These are phyloP conservation scores for grape (Vitis vinifera) DNA, from an alignment of 164 flowering plant species.

Conservation along the genomic window DNA sequence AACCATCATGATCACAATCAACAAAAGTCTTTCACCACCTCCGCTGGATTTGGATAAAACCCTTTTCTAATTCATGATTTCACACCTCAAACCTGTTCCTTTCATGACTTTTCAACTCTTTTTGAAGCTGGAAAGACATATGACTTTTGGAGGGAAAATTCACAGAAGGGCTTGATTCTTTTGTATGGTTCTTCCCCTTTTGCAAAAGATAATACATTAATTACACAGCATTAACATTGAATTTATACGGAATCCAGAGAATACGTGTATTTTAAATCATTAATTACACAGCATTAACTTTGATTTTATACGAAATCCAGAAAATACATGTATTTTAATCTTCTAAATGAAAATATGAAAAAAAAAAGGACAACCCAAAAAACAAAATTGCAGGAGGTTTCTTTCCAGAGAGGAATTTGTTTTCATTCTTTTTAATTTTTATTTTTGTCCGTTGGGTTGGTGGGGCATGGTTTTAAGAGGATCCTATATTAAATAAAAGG, in stretches of 20 bases:
- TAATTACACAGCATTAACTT: too few species aligned
- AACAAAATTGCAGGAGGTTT: background rate
- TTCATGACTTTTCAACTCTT: conserved; percentile 10
- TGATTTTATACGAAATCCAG: too few species aligned
- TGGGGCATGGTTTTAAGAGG: background rate
- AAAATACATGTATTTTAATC: too few species aligned
- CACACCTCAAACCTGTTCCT: conserved; percentile 1
- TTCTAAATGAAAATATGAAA: background rate
- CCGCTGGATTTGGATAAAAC: background rate
- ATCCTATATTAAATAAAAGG: background rate
- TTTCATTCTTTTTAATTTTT: background rate
- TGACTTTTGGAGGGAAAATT: conserved; percentile 24
- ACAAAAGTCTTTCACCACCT: background rate
- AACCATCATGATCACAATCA: too few species aligned
- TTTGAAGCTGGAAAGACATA: conserved; percentile 1
- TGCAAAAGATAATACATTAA: too few species aligned
- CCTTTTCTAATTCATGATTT: background rate
- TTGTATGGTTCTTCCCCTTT: too few species aligned
- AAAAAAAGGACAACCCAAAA: background rate
- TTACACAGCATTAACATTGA: too few species aligned
- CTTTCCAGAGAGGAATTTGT: background rate
- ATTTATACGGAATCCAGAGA: too few species aligned
- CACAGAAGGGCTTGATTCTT: too few species aligned
- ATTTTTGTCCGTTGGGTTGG: background rate
- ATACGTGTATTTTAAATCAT: too few species aligned